A percentile compares a stretch with the other conserved stretches of the same genome.
phyloP scores from a whole-genome alignment of 495 filamentous ascomycete genomes.

The Pyrenula aspistea region DNA sequence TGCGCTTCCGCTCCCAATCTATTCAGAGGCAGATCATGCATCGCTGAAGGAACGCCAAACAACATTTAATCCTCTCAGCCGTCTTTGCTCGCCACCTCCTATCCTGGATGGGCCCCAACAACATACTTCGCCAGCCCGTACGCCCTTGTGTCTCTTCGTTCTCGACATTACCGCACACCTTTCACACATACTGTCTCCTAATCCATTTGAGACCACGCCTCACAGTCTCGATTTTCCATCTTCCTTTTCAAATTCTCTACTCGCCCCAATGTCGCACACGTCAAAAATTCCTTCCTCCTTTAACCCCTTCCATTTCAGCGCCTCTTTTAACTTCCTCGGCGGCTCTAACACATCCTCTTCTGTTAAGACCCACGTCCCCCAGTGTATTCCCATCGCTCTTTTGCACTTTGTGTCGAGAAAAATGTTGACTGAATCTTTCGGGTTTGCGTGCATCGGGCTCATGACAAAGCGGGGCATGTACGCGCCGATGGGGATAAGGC shows the following conservation, averaged over 20 bases:
- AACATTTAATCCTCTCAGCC: too few relatives aligned
- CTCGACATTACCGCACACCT: too few relatives aligned
- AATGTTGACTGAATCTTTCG: slow-evolving; percentile 80
- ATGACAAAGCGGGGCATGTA: slow-evolving; percentile 70
- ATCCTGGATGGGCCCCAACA: too few relatives aligned
- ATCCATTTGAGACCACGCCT: slow-evolving; percentile 2
- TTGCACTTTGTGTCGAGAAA: slow-evolving; percentile 79
- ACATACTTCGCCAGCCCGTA: too few relatives aligned
- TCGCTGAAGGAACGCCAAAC: too few relatives aligned
- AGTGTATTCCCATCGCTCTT: slow-evolving; percentile 81
- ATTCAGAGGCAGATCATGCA: too few relatives aligned
- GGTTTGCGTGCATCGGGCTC: slow-evolving; percentile 77
- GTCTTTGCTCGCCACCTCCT: too few relatives aligned
- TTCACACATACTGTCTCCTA: too few relatives aligned
- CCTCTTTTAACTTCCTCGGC: slow-evolving; percentile 59
- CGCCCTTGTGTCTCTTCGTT: too few relatives aligned
- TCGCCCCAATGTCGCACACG: slow-evolving; percentile 79
- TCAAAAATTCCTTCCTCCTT: slow-evolving; percentile 76
- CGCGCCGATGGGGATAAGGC: slow-evolving; percentile 89
- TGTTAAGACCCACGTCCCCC: slow-evolving; percentile 88
- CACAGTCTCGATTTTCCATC: too few relatives aligned
- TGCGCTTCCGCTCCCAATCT: too few relatives aligned
- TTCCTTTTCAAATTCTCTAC: slow-evolving; percentile 45
- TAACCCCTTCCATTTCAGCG: slow-evolving; percentile 57
- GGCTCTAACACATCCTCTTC: slow-evolving; percentile 80